Percentiles rank a stretch among this genome's conserved stretches.
phyloP scores from a whole-genome alignment of 805 yeast species.

The Kuraishia hungarica region DNA sequence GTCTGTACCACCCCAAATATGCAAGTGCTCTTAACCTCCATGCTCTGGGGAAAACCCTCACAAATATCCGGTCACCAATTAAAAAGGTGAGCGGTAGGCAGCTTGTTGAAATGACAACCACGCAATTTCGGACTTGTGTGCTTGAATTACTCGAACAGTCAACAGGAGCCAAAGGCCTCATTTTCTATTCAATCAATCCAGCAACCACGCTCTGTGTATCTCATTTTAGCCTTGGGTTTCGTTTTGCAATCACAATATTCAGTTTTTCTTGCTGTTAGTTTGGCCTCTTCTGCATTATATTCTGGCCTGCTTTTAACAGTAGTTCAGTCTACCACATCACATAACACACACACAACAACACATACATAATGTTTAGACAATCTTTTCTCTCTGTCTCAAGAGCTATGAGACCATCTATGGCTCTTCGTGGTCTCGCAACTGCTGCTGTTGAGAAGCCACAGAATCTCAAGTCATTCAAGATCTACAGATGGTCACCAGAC shows the following conservation, averaged over 20 bases:
- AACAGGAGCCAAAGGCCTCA: not conserved
- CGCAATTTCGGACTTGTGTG: not conserved
- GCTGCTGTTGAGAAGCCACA: conserved; percentile 27
- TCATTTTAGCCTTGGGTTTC: not conserved
- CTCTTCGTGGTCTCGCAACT: conserved; percentile 2
- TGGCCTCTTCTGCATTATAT: not conserved
- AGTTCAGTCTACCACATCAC: not conserved
- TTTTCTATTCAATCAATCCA: not conserved
- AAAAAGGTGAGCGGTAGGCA: not conserved
- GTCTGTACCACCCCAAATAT: not conserved
- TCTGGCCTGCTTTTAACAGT: not conserved
- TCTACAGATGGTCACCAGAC: conserved; percentile 98
- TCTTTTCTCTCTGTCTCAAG: not conserved
- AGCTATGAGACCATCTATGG: not conserved
- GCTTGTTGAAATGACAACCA: not conserved
- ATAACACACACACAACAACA: not conserved
- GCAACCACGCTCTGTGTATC: not conserved
- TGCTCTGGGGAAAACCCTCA: not conserved
- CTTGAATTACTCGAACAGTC: not conserved
- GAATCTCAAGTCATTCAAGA: conserved; percentile 68
- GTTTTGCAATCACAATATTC: not conserved
- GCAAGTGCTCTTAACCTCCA: not conserved
- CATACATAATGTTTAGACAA: not conserved
- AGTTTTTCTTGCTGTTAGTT: not conserved
- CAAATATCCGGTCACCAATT: not conserved